phyloP scores from a whole-genome alignment of 1,139 yeast genomes.

The Saccharomyces uvarum region DNA sequence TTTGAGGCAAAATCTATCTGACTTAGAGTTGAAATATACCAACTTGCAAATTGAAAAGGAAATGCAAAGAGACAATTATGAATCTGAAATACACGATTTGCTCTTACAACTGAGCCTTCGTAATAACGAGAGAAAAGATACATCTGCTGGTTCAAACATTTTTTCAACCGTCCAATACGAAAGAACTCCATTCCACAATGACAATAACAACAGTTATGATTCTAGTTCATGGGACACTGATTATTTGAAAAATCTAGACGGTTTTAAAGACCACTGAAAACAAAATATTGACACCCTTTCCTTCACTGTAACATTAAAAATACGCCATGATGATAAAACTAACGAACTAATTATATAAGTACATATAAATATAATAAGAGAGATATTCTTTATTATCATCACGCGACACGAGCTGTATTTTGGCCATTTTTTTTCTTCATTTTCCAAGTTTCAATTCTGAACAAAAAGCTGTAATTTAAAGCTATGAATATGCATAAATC shows the following conservation, averaged over 20 bases:
- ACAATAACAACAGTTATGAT: not conserved
- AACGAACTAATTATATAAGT: not conserved
- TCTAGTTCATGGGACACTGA: constrained; percentile 2
- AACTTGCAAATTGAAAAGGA: constrained; percentile 19
- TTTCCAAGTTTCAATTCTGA: not conserved
- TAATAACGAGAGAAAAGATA: constrained; percentile 1
- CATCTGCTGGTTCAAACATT: constrained; percentile 3
- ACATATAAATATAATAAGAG: not conserved
- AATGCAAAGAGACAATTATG: constrained; percentile 12
- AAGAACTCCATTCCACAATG: not conserved
- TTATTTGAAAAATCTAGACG: constrained; percentile 2
- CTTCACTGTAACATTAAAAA: not conserved
- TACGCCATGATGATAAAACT: not conserved
- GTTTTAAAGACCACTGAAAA: not conserved
- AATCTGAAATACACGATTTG: constrained; percentile 18
- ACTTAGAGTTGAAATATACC: constrained; percentile 16
- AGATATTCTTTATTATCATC: not conserved
- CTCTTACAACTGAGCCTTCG: constrained; percentile 6
- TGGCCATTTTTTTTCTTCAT: not conserved
- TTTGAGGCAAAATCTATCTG: constrained; percentile 19
- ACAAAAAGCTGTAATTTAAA: not conserved
- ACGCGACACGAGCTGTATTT: not conserved
- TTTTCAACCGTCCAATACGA: constrained; percentile 5
- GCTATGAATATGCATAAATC: not conserved
- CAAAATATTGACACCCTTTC: not conserved